Conservation (phyloP, 2,329 filamentous ascomycete species). For the Blastomyces silverae region DNA sequence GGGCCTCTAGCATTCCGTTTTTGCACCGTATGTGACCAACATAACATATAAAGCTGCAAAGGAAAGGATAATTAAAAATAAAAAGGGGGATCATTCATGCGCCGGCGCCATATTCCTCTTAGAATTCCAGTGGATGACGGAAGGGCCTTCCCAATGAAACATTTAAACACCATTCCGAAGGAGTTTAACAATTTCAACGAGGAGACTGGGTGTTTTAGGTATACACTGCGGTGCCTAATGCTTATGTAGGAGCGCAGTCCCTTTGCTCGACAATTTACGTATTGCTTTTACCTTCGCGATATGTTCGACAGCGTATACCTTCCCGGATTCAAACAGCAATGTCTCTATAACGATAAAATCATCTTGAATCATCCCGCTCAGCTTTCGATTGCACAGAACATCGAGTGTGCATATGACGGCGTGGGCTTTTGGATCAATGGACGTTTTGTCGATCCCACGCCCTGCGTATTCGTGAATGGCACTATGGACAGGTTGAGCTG, state of each 20-base stretch:
- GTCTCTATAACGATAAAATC: constrained; percentile 15
- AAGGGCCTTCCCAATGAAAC: neutral
- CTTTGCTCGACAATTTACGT: constrained; percentile 28
- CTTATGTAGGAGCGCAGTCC: constrained; percentile 18
- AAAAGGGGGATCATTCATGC: neutral
- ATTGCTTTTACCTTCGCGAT: constrained; percentile 40
- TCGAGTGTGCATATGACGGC: constrained; percentile 33
- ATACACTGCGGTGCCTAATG: neutral
- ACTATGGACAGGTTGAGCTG: constrained; percentile 24
- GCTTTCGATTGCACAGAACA: neutral
- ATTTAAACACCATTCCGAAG: neutral
- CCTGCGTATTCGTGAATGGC: constrained; percentile 38
- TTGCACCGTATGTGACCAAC: neutral
- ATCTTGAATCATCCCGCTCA: neutral
- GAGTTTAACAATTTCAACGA: neutral
- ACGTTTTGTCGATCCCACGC: constrained; percentile 34
- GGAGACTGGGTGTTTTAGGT: neutral
- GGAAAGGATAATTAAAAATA: neutral
- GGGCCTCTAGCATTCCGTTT: neutral
- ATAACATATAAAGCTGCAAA: neutral
- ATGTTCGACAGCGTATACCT: constrained; percentile 39
- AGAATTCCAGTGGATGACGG: too few relatives aligned
- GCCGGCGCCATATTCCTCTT: too few relatives aligned
- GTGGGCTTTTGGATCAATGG: constrained; percentile 34
- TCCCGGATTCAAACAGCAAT: constrained; percentile 40